Conservation (phyloP, 331 rosid genomes). For the Acacia pycnantha region DNA sequence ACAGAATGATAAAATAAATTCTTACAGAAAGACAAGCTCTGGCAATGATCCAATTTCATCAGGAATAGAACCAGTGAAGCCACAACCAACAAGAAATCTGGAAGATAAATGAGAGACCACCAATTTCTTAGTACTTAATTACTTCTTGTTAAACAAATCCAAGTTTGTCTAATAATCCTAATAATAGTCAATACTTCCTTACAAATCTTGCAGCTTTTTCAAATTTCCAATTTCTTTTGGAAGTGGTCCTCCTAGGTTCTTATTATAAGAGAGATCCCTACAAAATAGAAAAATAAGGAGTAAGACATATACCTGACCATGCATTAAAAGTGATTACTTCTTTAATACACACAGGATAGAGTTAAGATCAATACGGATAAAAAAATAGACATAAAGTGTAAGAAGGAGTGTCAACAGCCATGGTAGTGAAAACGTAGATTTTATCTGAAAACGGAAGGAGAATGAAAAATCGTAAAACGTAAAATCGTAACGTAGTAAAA, state of each 20-base stretch:
- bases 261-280: constrained; percentile 65
- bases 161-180: neutral
- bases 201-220: constrained; percentile 47
- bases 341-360: too few relatives aligned
- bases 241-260: constrained; percentile 41
- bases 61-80: constrained; percentile 51
- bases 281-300: neutral
- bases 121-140: neutral
- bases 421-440: too few relatives aligned
- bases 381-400: too few relatives aligned
- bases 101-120: constrained; percentile 5
- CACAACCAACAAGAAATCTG: constrained; percentile 41
- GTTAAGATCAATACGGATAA: too few relatives aligned
- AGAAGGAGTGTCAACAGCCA: too few relatives aligned
- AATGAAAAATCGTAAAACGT: too few relatives aligned
- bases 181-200: constrained; percentile 26
- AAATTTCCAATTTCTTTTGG: constrained; percentile 54
- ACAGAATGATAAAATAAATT: neutral
- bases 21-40: constrained; percentile 45
- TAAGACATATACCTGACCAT: neutral
- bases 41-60: constrained; percentile 45
- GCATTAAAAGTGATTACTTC: too few relatives aligned
- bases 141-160: neutral
- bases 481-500: too few relatives aligned
- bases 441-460: too few relatives aligned